Evolutionary conservation across 345 rosid species (phyloP).

Genomic region (Brassica cretica): DNA sequence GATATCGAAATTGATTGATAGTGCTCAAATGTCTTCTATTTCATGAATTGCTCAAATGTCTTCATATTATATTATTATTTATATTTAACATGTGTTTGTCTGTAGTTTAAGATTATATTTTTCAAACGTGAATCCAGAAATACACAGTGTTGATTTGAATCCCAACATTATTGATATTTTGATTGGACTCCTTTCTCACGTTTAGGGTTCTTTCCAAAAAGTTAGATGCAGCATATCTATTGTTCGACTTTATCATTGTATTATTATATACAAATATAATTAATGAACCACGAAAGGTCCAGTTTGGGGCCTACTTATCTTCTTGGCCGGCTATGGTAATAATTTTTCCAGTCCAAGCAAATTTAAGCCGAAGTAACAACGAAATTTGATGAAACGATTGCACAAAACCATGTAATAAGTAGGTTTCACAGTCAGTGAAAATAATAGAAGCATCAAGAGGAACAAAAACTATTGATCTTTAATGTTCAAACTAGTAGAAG

Average conservation of each 20-base stretch:
- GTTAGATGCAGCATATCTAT: constrained; percentile 5
- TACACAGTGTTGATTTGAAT: constrained; percentile 1
- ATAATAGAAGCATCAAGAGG: neutral
- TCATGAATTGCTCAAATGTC: neutral
- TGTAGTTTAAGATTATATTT: neutral
- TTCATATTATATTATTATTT: neutral
- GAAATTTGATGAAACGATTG: neutral
- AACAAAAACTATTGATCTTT: constrained; percentile 3
- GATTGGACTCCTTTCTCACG: neutral
- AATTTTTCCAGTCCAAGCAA: neutral
- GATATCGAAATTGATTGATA: neutral
- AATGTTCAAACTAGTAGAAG: neutral
- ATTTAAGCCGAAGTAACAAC: constrained; percentile 1
- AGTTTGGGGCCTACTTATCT: constrained; percentile 18
- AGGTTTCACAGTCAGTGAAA: neutral
- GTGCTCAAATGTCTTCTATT: neutral
- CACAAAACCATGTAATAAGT: constrained; percentile 5
- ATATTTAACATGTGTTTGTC: neutral
- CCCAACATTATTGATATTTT: constrained; percentile 21
- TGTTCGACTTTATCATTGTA: constrained; percentile 4
- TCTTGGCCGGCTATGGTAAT: constrained; percentile 6
- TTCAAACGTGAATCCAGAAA: neutral
- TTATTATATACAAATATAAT: neutral
- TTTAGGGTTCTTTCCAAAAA: constrained; percentile 23
- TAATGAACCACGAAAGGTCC: neutral